A percentile compares a stretch with the other conserved stretches of the same genome.
Conservation (phyloP, 192 early-diverging fungal species). For the Borealophlyctis nickersoniae region DNA sequence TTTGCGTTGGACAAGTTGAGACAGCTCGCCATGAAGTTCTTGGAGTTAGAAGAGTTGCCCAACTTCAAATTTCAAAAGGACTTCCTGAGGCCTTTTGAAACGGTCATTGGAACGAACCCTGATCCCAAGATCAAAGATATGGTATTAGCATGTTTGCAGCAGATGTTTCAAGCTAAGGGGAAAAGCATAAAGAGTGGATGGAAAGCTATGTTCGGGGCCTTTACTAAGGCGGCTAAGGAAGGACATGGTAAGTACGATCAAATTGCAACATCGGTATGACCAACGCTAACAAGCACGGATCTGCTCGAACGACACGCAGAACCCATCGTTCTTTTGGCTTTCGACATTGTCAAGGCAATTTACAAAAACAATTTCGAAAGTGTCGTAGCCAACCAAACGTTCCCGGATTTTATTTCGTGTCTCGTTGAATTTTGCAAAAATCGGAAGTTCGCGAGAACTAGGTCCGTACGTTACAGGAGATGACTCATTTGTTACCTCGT, state of each 20-base stretch:
- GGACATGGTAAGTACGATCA: constrained; percentile 38
- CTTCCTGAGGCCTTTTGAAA: constrained; percentile 86
- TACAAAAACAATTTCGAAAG: constrained; percentile 64
- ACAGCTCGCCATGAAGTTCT: constrained; percentile 93
- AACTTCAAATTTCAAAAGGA: constrained; percentile 98
- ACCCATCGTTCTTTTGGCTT: constrained; percentile 62
- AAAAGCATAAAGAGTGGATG: constrained; percentile 54
- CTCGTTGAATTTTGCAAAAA: constrained; percentile 67
- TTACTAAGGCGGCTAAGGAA: constrained; percentile 60
- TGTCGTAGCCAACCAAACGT: constrained; percentile 54
- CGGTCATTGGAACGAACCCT: constrained; percentile 65
- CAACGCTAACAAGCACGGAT: too few relatives aligned
- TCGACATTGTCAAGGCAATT: constrained; percentile 68
- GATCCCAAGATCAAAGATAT: constrained; percentile 84
- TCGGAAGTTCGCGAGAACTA: constrained; percentile 62
- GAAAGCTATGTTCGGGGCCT: constrained; percentile 56
- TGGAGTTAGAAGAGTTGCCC: constrained; percentile 92
- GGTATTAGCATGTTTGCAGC: constrained; percentile 53
- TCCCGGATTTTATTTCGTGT: constrained; percentile 49
- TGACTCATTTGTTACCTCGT: not conserved
- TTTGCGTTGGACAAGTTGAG: constrained; percentile 92
- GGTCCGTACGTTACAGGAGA: constrained; percentile 30
- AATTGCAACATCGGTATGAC: too few relatives aligned
- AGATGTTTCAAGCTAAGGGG: constrained; percentile 56
- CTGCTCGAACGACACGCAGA: too few relatives aligned